Evolutionary conservation across 192 early-diverging fungal genomes (phyloP), one percentile per base, ranked within the genome.

Genomic region (Entomortierella lignicola): DNA sequence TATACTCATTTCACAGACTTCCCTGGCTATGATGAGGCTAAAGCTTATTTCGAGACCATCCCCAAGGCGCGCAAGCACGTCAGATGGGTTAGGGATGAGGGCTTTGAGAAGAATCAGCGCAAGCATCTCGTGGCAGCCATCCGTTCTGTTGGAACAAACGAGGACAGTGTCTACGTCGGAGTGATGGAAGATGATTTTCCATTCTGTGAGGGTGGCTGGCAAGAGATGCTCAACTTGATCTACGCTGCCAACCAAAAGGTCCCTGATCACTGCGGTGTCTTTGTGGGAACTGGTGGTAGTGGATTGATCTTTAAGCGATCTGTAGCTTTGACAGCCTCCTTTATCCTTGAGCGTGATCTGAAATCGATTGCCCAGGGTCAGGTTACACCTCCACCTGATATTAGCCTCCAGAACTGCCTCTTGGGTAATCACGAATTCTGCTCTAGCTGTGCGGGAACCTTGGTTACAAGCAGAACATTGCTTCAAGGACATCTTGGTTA

Each of bases 131-230:
- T 84, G 41, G 72, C 60, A 20, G 87, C 85, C 37, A 66, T 88
- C 30, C 56, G 74, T 32, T 60, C 77, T 13, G 72, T 81, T 34
- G 67, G 71, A 15, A 58, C 73, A 18, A 17, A 37, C 2, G 70
- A 82, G 47, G 64, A 81, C 26, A 75, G 67, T 12, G 81, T 85
- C 21, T 88, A 88, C 44, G 42, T 86, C 27, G 81, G 79, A 10
- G 48, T 88, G 3, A 72, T 82, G 69, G 87, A 88, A 60, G 87
- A 88, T 54, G 87, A 88, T 48, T 88, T 88, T 23, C 87, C 87
- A 17, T 77, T 88, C 0, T 88, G 87, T 50, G 82, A 77, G 20
- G 55, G 66, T 8, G 71, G 73, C 6, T 88, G 87, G 87, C 71
- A 71, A 34, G 80, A 85, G 50, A 77, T 88, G 65, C 72, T 86